These are phyloP conservation scores for Nigrospora sphaerica DNA, from an alignment of 2,329 filamentous ascomycete genomes.

Conservation along the genomic window DNA sequence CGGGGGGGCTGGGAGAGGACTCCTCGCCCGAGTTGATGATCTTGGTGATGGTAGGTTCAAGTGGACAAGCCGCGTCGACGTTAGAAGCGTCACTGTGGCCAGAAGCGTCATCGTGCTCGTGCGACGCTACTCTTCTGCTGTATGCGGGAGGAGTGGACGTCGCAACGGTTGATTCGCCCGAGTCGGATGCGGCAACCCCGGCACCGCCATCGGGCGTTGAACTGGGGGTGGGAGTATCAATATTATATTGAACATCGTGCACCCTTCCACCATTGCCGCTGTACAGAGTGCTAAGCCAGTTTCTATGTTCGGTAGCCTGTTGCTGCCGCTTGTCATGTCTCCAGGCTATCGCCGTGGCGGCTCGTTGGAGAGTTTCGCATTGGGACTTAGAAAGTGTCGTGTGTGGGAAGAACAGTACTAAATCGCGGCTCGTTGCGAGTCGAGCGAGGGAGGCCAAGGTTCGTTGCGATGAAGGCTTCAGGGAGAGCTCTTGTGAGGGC, in stretches of 20 bases:
- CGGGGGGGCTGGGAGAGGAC: not conserved
- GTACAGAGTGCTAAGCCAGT: slow-evolving; percentile 3
- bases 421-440: not conserved
- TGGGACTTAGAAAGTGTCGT: slow-evolving; percentile 2
- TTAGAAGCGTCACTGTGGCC: no score
- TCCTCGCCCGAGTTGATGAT: not conserved
- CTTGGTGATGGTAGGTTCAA: not conserved
- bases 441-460: not conserved
- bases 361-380: not conserved
- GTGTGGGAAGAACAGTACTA: slow-evolving; percentile 3
- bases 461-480: slow-evolving; percentile 3
- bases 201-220: not conserved
- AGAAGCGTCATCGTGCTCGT: not conserved
- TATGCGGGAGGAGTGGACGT: slow-evolving; percentile 5
- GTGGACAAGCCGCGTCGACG: not conserved
- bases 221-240: not conserved
- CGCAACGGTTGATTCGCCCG: slow-evolving; percentile 5
- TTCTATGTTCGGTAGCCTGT: slow-evolving; percentile 1
- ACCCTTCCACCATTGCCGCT: slow-evolving; percentile 1
- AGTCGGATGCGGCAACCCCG: slow-evolving; percentile 3
- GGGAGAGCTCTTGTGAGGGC: slow-evolving; percentile 1
- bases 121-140: not conserved
- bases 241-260: not conserved
- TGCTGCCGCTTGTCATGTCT: slow-evolving; percentile 1
- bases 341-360: not conserved